These are phyloP conservation scores for Corylus heterophylla DNA, from an alignment of 306 rosid genomes.

Conservation along the genomic window DNA sequence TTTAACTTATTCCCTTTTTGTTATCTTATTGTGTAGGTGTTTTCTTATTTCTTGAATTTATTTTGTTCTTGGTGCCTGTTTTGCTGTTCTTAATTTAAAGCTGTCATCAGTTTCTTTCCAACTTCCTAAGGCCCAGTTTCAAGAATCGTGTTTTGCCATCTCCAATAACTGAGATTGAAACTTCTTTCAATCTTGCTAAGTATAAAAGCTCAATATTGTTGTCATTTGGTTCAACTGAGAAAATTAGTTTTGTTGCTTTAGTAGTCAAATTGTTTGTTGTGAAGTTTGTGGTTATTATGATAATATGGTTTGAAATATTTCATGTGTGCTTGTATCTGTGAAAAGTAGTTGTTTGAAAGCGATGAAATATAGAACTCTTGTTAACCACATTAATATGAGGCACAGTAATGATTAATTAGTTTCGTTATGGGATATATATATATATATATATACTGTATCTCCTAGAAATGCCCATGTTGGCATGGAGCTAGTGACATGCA, in stretches of 20 bases:
- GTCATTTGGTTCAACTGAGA: neutral
- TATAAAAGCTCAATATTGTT: neutral
- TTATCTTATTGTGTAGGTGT: neutral
- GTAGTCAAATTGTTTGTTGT: neutral
- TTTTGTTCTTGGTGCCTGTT: neutral
- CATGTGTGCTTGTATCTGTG: neutral
- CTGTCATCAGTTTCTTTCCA: neutral
- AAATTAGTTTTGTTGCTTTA: neutral
- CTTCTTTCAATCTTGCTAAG: neutral
- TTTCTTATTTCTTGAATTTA: neutral
- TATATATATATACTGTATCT: neutral
- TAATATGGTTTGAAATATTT: neutral
- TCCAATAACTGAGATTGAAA: neutral
- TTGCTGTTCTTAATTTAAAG: neutral
- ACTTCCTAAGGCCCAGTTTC: neutral
- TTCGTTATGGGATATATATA: neutral
- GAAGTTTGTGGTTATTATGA: conserved; percentile 6
- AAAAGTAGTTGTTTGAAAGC: neutral
- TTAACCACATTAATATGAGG: neutral
- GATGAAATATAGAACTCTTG: neutral
- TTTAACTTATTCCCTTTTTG: neutral
- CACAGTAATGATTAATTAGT: neutral
- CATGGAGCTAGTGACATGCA: neutral
- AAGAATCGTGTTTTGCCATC: conserved; percentile 4
- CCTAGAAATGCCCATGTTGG: conserved; percentile 14